Evolutionary conservation across 257 asterid species (phyloP).

Genomic region (Przewalskia tangutica): DNA sequence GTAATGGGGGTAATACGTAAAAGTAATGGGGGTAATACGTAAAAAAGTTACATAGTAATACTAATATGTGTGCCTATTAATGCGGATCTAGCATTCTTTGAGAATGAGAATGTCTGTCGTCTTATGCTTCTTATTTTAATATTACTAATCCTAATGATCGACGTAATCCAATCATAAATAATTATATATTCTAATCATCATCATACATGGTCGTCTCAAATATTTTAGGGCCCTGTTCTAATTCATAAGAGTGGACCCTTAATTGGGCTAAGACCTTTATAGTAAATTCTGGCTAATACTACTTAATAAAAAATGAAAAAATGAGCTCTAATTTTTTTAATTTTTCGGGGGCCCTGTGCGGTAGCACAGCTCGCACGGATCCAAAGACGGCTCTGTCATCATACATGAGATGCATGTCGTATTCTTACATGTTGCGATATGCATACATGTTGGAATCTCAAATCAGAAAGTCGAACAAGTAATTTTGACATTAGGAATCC

Average conservation of each 20-base stretch:
- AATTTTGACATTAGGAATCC: neutral
- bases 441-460: neutral
- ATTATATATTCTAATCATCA: neutral
- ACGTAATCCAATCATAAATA: constrained; percentile 4
- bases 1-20: neutral
- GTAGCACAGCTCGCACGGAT: too few species aligned
- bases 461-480: neutral
- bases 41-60: constrained; percentile 32
- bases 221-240: too few species aligned
- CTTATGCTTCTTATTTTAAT: constrained; percentile 17
- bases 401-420: neutral
- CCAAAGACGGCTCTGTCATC: too few species aligned
- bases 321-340: too few species aligned
- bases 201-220: too few species aligned
- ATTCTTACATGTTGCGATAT: neutral
- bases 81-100: constrained; percentile 72
- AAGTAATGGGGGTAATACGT: too few species aligned
- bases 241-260: too few species aligned
- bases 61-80: constrained; percentile 58
- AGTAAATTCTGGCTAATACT: too few species aligned
- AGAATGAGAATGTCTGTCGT: constrained; percentile 88
- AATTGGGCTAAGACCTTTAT: too few species aligned
- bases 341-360: too few species aligned
- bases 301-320: too few species aligned
- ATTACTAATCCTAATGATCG: constrained; percentile 5